phyloP scores from a whole-genome alignment of 805 yeast genomes.

The Saturnispora serradocipensis region DNA sequence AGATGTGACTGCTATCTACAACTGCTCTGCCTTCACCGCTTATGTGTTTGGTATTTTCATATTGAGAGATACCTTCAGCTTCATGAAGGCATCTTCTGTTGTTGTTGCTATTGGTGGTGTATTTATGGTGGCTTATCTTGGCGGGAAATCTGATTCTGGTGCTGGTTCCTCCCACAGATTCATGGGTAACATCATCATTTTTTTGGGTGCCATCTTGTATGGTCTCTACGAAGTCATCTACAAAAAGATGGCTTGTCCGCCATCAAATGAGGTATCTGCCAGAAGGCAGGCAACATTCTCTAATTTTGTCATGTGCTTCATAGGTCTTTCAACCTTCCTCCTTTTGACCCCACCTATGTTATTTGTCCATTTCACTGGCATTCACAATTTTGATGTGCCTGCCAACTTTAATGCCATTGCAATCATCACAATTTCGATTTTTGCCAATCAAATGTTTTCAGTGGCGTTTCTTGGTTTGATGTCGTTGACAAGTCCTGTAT shows the following conservation, averaged over 20 bases:
- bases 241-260: conserved; percentile 69
- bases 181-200: conserved; percentile 62
- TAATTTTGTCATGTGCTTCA: conserved; percentile 57
- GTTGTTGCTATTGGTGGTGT: conserved; percentile 67
- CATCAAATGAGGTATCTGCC: conserved; percentile 47
- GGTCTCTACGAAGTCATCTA: conserved; percentile 81
- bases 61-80: conserved; percentile 54
- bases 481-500: conserved; percentile 79
- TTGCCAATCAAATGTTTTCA: conserved; percentile 59
- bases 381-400: conserved; percentile 52
- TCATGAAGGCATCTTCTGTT: conserved; percentile 60
- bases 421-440: conserved; percentile 42
- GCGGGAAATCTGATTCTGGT: conserved; percentile 19
- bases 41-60: conserved; percentile 75
- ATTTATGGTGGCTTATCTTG: conserved; percentile 65
- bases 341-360: conserved; percentile 42
- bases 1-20: conserved; percentile 84
- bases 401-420: conserved; percentile 31
- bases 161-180: conserved; percentile 47
- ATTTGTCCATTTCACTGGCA: conserved; percentile 41
- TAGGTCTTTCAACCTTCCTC: conserved; percentile 50
- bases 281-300: conserved; percentile 75
- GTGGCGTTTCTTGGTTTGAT: conserved; percentile 66
- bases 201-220: conserved; percentile 65
- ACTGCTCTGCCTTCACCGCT: conserved; percentile 84